Base-by-base conservation (phyloP, 2,329 filamentous ascomycete genomes). In the Cladosporium colombiae region DNA sequence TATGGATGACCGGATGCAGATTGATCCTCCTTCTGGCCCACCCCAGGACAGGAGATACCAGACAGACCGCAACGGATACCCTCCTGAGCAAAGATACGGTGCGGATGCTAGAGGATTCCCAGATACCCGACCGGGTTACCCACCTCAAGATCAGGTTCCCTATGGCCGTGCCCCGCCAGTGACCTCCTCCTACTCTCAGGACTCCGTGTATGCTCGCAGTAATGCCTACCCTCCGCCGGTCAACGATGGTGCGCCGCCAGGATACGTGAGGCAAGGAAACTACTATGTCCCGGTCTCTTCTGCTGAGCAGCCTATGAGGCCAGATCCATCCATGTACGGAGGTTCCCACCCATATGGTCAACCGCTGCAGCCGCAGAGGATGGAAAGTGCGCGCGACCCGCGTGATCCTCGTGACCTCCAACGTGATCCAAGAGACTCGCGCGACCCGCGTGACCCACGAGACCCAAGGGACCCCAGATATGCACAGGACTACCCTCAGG, bases 211-310 rank as follows among this genome's bases (percentile, higher is more conserved):
- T 68, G 72, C 71, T 69, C 67, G 72, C 62, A 70, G 68, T 31
- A 46, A 57, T 53, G 29, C 40, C 65, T 55, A 55, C 11, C 74
- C 72, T 65, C 64, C 71, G 11, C 70, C 67, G 35, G 58, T 68
- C 52, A 71, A 68, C 70, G 73, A 74, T 68, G 71, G 72, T 56
- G 70, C 72, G 46, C 74, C 74, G 25, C 73, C 74, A 5, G 75
- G 75, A 66, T 76, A 75, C 65, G 72, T 74, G 62, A 70, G 71
- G 62, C 74, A 74, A 66, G 75, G 74, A 66, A 71, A 76, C 62
- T 73, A 73, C 65, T 76, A 71, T 67, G 72, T 75, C 29, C 74
- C 74, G n/a, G 70, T 74, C 33, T 72, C 74, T 56, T 71, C 66
- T 50, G 44, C 72, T 44, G 73, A 75, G 10, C 68, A 68, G 33